Evolutionary conservation across 1,284 basidiomycete genomes (phyloP).

Genomic region (Boletellus deceptivus): DNA sequence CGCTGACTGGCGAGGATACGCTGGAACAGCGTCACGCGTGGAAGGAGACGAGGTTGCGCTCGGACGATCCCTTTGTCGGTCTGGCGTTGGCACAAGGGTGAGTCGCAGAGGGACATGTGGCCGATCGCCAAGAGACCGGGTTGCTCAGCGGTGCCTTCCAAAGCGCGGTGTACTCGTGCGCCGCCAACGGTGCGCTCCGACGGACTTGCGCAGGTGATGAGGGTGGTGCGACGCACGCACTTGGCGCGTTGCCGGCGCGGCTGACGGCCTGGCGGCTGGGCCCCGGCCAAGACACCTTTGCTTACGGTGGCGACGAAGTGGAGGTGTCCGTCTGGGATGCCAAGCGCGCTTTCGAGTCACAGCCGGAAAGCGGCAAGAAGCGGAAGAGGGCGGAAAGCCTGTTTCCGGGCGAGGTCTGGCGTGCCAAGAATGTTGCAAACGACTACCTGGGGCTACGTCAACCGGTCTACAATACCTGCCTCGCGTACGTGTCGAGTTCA

Average conservation of each 20-base stretch:
- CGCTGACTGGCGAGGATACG: slow-evolving; percentile 40
- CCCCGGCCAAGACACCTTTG: slow-evolving; percentile 54
- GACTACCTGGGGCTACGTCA: slow-evolving; percentile 78
- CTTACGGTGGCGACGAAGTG: slow-evolving; percentile 86
- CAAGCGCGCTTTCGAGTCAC: slow-evolving; percentile 58
- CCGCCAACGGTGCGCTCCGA: slow-evolving; percentile 69
- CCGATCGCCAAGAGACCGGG: background rate
- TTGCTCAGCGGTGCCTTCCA: slow-evolving; percentile 8
- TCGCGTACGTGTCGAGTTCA: slow-evolving; percentile 52
- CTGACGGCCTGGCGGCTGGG: slow-evolving; percentile 67
- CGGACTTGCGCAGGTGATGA: slow-evolving; percentile 38
- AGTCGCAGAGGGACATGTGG: slow-evolving; percentile 4
- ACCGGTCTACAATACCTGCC: slow-evolving; percentile 74
- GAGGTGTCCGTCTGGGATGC: slow-evolving; percentile 83
- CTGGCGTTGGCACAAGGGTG: slow-evolving; percentile 43
- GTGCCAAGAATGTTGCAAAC: slow-evolving; percentile 80
- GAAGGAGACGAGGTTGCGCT: slow-evolving; percentile 60
- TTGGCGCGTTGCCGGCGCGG: slow-evolving; percentile 57
- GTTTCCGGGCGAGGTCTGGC: slow-evolving; percentile 73
- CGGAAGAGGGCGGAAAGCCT: slow-evolving; percentile 65
- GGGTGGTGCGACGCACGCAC: slow-evolving; percentile 23
- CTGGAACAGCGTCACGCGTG: slow-evolving; percentile 47
- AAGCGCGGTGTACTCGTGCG: slow-evolving; percentile 57
- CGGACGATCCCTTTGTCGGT: slow-evolving; percentile 58
- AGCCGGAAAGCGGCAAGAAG: slow-evolving; percentile 47